Evolutionary conservation across 148 eudicot species (phyloP), one percentile per base, ranked within the genome.

Genomic region (Camellia sinensis): DNA sequence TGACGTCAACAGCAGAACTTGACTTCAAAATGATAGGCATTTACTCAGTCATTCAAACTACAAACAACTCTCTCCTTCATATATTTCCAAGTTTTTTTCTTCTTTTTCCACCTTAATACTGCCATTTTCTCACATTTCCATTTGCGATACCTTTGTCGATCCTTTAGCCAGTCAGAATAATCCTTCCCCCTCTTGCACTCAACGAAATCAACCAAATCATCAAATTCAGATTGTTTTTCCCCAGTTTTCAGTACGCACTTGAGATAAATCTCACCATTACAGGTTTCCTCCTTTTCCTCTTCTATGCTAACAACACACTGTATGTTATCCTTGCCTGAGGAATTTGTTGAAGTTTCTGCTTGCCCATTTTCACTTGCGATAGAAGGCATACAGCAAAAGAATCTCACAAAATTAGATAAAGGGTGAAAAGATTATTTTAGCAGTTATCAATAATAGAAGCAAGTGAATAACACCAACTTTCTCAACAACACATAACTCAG

Each of bases 151-250:
- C 54, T 84, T 69, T 77, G 56, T 22, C 88, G 80, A 54, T 84
- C 80, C 79, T 77, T 84, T 61, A 91, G 64, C 92, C 93, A 91
- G 71, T 72, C 57, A 60, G 82, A 60, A 87, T 92, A 94, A 82
- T 94, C 92, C 80, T 89, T 92, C 15, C 84, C 90, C 59, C 56
- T 71, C 82, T 87, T 83, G 89, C 97, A 94, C 82, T 85, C 91
- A 3, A 94, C 77, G 66, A 91, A 94, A 83, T 87, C 90, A 19
- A 85, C 86, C 74, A 92, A 81, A 73, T 90, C 98, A 15, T 89
- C 88, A 59, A 88, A 80, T 74, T 86, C 82, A 19, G 83, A 37
- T 44, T 65, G 54, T 9, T 75, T 76, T 40, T 79, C 76, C 11
- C 19, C 63, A 8, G 53, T 71, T 22, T 64, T 29, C 44, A 59